phyloP scores from a whole-genome alignment of 345 rosid species.

The Ricinus communis region DNA sequence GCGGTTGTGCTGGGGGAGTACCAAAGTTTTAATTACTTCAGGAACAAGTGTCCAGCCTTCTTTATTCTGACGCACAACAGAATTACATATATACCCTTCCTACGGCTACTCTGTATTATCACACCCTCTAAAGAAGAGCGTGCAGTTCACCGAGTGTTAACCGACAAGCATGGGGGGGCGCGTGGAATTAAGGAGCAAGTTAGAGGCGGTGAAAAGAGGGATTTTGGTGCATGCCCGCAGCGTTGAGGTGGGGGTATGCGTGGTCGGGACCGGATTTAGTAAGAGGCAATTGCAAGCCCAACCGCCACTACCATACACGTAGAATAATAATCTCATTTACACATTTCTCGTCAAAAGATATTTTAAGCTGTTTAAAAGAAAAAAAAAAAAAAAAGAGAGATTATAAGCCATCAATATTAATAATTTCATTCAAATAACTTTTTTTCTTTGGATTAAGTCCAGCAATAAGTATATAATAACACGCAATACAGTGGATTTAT shows the following conservation, averaged over 20 bases:
- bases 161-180: constrained; percentile 8
- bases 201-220: constrained; percentile 9
- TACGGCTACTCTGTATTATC: too few species aligned
- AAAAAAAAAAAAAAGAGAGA: too few species aligned
- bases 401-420: too few species aligned
- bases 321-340: too few species aligned
- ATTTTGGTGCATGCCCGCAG: neutral
- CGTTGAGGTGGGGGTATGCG: neutral
- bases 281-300: too few species aligned
- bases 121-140: neutral
- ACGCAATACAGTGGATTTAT: too few species aligned
- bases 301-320: neutral
- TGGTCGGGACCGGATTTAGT: too few species aligned
- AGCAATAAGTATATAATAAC: too few species aligned
- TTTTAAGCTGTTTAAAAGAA: too few species aligned
- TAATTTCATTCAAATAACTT: too few species aligned
- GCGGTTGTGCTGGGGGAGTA: constrained; percentile 21
- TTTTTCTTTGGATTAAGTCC: too few species aligned
- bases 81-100: constrained; percentile 28
- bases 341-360: too few species aligned
- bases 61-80: constrained; percentile 25
- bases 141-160: constrained; percentile 6
- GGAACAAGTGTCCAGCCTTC: constrained; percentile 34
- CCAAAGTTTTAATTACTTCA: constrained; percentile 35
- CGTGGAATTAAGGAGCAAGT: constrained; percentile 11